Base-by-base conservation (phyloP, 1,139 yeast species). In the Pichia sp. region DNA sequence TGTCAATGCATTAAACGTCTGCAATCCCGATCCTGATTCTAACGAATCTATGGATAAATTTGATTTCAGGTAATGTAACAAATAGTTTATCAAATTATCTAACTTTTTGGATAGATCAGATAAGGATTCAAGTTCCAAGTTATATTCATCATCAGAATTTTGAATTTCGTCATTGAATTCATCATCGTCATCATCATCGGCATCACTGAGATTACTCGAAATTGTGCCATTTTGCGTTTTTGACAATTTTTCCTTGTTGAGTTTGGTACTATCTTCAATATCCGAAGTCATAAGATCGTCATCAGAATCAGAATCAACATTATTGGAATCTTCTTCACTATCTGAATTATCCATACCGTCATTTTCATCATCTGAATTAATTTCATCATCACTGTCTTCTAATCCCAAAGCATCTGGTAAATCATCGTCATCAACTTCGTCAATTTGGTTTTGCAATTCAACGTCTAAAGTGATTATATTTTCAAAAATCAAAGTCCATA, bases 361-460 rank as follows among this genome's bases (percentile, higher is more conserved):
- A 16, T 53, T 63, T 29, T 57, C 59, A 31, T 54, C 60, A 10
- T 58, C 68, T 4, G 54, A 64, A 16, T 61, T 67, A 3, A 29
- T 44, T 7, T 36, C 41, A 7, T 44, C 46, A 5, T 61, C 66
- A 1, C 67, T 74, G 3, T 69, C 78, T 1, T 73, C 78, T 36
- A 72, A 75, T n/a, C 73, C 76, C 11, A 59, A 67, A 1, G 69
- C 77, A 3, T 72, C 81, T 4, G 68, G 72, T 37, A 81, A 83
- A 40, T 79, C 77, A 48, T 80, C 86, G 45, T 85, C 95, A 57
- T 86, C 95, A 45, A 83, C 68, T 52, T 86, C 95, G 54, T 86
- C 95, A 50, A 85, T 65, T 56, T 85, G 95, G 57, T 86, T 88
- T 59, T 87, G 96, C 49, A 90, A 69, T 62, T 88, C 97, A n/a